Evolutionary conservation across 139 green algal genomes (phyloP), one percentile per base, ranked within the genome.

Genomic region (Chlamydomonas schloesseri): DNA sequence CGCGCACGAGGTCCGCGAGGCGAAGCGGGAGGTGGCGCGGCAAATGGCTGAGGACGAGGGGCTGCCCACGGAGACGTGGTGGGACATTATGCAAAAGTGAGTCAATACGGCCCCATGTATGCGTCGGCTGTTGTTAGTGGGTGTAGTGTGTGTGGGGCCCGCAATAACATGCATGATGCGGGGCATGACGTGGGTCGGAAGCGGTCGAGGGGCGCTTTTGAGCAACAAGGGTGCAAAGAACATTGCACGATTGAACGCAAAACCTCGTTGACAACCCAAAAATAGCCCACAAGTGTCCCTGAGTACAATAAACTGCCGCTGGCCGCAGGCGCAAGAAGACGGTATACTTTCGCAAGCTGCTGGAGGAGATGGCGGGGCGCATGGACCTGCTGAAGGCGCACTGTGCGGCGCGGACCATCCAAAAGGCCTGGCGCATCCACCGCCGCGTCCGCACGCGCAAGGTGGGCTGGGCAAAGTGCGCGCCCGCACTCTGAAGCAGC

Each of bases 11-110:
- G 15, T 73, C 62, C 77, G 77, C 6, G 77, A 84, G 78, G 78
- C 78, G 13, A 28, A n/a, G 64, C 78, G 78, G 10, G 78, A 42
- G 42, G 78, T 65, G 23, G 78, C 78, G 28, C 64, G 64, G 64
- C 64, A 75, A 64, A 9, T 67, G 42, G 78, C 78, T 17, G 78
- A 84, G 64, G 64, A 75, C 46, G 62, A 74, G 42, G 78, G 78
- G 14, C 64, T 84, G 42, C 78, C 78, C 33, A 67, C 64, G 42
- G 78, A 84, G 62, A 84, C 78, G 29, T 84, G 78, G 78, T 84
- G 78, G 78, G 78, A 84, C 78, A 84, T 84, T 64, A 84, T 84
- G 78, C 78, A 84, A 33, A 84, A 74, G 78, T 84, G 78, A 74
- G 78, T 75, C 3, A n/a, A n/a, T n/a, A n/a, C n/a, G n/a, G n/a